phyloP scores from a whole-genome alignment of 768 basidiomycete genomes.

The Phaeotremella skinneri region DNA sequence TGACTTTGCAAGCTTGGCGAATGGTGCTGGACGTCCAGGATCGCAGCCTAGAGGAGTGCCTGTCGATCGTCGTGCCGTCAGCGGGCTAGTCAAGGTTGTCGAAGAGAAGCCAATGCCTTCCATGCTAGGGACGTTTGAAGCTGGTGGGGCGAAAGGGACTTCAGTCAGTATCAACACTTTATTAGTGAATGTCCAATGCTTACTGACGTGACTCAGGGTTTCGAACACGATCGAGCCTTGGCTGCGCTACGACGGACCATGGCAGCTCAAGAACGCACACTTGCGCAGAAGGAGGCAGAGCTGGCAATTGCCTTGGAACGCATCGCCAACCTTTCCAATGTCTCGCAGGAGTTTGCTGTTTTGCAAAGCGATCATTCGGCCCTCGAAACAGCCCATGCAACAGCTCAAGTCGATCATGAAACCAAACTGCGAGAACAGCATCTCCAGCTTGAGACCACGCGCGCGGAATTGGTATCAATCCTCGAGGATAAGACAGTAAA shows the following conservation, averaged over 20 bases:
- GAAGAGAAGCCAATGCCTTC: conserved; percentile 31
- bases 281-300: conserved; percentile 19
- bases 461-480: conserved; percentile 28
- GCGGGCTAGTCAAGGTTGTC: conserved; percentile 32
- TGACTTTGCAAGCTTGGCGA: conserved; percentile 32
- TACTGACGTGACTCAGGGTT: conserved; percentile 17
- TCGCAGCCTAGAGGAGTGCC: conserved; percentile 21
- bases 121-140: conserved; percentile 21
- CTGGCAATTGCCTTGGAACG: conserved; percentile 15
- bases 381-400: conserved; percentile 5
- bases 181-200: neutral
- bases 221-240: conserved; percentile 33
- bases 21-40: conserved; percentile 15
- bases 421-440: conserved; percentile 20
- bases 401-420: conserved; percentile 11
- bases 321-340: conserved; percentile 4
- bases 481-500: conserved; percentile 26
- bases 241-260: conserved; percentile 32
- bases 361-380: conserved; percentile 8
- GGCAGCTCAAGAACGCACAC: conserved; percentile 18
- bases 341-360: conserved; percentile 6
- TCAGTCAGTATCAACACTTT: no score
- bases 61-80: conserved; percentile 42
- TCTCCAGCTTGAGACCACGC: conserved; percentile 28
- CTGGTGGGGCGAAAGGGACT: neutral